Evolutionary conservation across 345 rosid genomes (phyloP).

Genomic region (Durio zibethinus): DNA sequence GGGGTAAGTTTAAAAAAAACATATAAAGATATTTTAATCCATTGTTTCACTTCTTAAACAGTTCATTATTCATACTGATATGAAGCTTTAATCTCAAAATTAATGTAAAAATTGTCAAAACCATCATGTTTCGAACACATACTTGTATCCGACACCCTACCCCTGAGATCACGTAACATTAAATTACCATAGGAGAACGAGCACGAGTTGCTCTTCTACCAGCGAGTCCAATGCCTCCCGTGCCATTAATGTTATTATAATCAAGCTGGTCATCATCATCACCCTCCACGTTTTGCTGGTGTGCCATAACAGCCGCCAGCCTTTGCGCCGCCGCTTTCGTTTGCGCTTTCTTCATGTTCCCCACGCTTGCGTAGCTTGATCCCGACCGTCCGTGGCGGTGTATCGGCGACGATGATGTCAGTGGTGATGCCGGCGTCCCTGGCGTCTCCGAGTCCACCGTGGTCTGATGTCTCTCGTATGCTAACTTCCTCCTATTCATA

Average conservation of each 20-base stretch:
- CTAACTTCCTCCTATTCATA: slow-evolving; percentile 59
- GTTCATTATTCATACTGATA: no score
- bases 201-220: slow-evolving; percentile 48
- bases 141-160: no score
- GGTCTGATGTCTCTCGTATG: slow-evolving; percentile 44
- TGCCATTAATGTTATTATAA: slow-evolving; percentile 30
- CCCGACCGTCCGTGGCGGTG: slow-evolving; percentile 62
- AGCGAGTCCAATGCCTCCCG: slow-evolving; percentile 55
- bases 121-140: no score
- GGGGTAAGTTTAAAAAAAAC: no score
- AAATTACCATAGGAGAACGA: slow-evolving; percentile 65
- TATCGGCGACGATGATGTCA: slow-evolving; percentile 31
- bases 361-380: slow-evolving; percentile 35
- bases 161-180: no score
- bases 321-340: slow-evolving; percentile 89
- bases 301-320: slow-evolving; percentile 77
- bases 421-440: slow-evolving; percentile 50
- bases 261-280: slow-evolving; percentile 37
- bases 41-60: no score
- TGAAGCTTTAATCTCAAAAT: no score
- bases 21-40: no score
- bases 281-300: slow-evolving; percentile 42
- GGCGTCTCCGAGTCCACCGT: no score
- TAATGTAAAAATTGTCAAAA: no score
- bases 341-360: slow-evolving; percentile 62